Evolutionary conservation across 2,329 filamentous ascomycete species (phyloP), one percentile per base, ranked within the genome.

Genomic region (Ceratocystiopsis minuta): DNA sequence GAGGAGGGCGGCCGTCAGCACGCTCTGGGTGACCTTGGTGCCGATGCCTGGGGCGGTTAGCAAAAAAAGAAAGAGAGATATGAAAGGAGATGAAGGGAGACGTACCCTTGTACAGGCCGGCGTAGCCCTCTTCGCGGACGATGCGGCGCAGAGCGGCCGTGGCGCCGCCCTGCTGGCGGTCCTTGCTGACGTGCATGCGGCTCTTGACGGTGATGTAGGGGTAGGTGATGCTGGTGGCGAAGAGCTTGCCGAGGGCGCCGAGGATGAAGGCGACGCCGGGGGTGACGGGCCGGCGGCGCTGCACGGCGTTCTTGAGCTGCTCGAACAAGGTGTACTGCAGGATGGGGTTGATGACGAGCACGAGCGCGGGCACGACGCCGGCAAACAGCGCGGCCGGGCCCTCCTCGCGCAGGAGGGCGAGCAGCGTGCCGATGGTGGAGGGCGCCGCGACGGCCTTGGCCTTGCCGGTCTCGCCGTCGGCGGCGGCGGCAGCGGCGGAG

Each of bases 161-260:
- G 70, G 95, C 80, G 51, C 80, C 81, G 40, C 39, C 46, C 33
- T 18, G 14, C 18, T n/a, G 33, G 37, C 41, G 42, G 62, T 92
- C 81, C 61, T 80, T 80, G 24, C 87, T 85, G 46, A 98, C 85
- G 59, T 98, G 90, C 76, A 94, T 94, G 57, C 85, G 76, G 62
- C 86, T 93, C 77, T 98, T 98, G 54, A 98, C 81, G 5, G 90
- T 98, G 59, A 98, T 96, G 59, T 98, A 98, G 12, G 90, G 90
- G 60, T 98, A 98, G 6, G 90, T 98, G 54, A 96, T 82, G 46
- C 70, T 77, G 3, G 90, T 98, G 18, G 90, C 90, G 47, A 95
- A 78, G 49, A 98, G 70, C 71, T 98, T 98, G 60, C 90, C 87
- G 31, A 96, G 57, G 2, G 90, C 90, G 48, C 90, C 90, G 3